A percentile compares a stretch with the other conserved stretches of the same genome.
phyloP scores from a whole-genome alignment of 352 stramenopile species.

The Nothophytophthora sp. region DNA sequence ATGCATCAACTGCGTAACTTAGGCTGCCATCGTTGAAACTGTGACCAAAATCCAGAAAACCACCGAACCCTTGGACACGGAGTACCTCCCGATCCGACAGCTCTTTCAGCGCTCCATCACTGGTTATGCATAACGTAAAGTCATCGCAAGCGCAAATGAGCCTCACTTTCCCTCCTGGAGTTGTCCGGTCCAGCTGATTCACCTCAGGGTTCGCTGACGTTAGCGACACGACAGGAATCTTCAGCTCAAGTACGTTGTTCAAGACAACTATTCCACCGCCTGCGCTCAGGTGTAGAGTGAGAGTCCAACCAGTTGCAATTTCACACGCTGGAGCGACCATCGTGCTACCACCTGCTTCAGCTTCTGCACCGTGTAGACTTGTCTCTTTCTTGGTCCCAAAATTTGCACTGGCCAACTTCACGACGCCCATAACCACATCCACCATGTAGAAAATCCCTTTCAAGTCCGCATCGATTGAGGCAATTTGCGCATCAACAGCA shows the following conservation, averaged over 20 bases:
- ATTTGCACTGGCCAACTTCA: slow-evolving; percentile 11
- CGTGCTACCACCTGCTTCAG: background rate
- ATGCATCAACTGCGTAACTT: slow-evolving; percentile 19
- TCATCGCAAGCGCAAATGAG: slow-evolving; percentile 17
- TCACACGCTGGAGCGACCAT: background rate
- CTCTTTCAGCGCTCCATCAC: slow-evolving; percentile 17
- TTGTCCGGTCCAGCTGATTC: slow-evolving; percentile 1
- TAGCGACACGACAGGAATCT: slow-evolving; percentile 19
- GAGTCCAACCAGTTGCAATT: slow-evolving; percentile 24
- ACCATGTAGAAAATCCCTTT: slow-evolving; percentile 16
- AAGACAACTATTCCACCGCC: slow-evolving; percentile 23
- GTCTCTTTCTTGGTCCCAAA: slow-evolving; percentile 4
- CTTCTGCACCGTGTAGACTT: background rate
- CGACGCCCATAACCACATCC: slow-evolving; percentile 3
- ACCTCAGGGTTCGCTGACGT: slow-evolving; percentile 17
- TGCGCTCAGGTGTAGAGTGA: slow-evolving; percentile 26
- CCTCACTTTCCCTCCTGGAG: slow-evolving; percentile 14
- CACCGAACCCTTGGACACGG: slow-evolving; percentile 8
- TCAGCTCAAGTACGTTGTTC: slow-evolving; percentile 31
- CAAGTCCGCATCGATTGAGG: slow-evolving; percentile 17
- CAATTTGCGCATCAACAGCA: slow-evolving; percentile 12
- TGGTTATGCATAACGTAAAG: slow-evolving; percentile 11
- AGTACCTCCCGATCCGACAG: slow-evolving; percentile 21
- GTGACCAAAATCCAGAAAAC: slow-evolving; percentile 24
- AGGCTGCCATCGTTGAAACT: slow-evolving; percentile 11